Evolutionary conservation across 2,329 filamentous ascomycete species (phyloP), one percentile per base, ranked within the genome.

Genomic region (Ceratocystis lukuohia): DNA sequence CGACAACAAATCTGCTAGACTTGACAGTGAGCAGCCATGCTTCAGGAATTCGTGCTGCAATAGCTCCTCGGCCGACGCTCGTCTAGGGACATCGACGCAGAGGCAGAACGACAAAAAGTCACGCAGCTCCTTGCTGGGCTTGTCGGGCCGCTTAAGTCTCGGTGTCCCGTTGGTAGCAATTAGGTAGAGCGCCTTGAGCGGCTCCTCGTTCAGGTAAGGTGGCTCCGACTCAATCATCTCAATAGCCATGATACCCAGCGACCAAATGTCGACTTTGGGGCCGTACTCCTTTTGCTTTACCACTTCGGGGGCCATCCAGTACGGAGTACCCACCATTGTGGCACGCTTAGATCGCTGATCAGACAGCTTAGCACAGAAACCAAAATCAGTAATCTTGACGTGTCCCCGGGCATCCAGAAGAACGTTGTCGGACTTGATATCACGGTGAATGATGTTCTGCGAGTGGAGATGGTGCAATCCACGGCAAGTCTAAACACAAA

Each of bases 171-270:
- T 97, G 66, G 94, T 99, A 61, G 94, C 94, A 74, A 99, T 99
- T 69, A 99, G 84, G 75, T 96, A 99, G 61, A 99, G 83, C 6
- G 94, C 94, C 81, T 97, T 97, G 66, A 99, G 84, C 0, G 94
- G 94, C 76, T 97, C 93, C 77, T 97, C 94, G 77, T 97, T 97
- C 46, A 97, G 84, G 75, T 99, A 99, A 0, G 94, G 94, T 5
- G 94, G 94, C 76, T 99, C 94, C 20, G 91, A 96, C 75, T 99
- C 94, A 73, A 97, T 97, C 94, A 99, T 96, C 77, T 99, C 94
- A 73, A 99, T 97, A 28, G 94, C 93, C 94, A 97, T 99, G 78
- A 99, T 99, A 73, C 94, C 94, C 69, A 99, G 80, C 37, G 92
- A 96, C 94, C 94, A 99, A 74, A 97, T 96, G 74, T 99, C 94